Conservation (phyloP, 768 basidiomycete species). For the Russula virescens region DNA sequence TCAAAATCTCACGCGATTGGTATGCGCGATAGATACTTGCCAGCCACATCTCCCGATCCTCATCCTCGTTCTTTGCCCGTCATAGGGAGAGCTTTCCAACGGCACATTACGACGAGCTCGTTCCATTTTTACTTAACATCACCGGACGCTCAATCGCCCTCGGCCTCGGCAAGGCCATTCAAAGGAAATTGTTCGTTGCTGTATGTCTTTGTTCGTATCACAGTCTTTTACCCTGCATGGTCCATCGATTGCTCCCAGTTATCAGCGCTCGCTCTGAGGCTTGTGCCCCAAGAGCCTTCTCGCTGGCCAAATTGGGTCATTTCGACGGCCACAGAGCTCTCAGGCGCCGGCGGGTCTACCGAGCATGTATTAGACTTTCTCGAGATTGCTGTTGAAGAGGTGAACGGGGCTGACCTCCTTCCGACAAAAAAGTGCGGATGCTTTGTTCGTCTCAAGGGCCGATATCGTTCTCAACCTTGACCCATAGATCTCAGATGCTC, state of each 20-base stretch:
- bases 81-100: slow-evolving; percentile 68
- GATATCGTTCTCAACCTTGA: slow-evolving; percentile 7
- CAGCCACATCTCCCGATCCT: not conserved
- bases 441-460: not conserved
- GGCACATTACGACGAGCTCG: slow-evolving; percentile 51
- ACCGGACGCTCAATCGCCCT: slow-evolving; percentile 59
- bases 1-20: slow-evolving; percentile 94
- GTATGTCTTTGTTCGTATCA: slow-evolving; percentile 41
- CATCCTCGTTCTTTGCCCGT: not conserved
- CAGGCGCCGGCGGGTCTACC: slow-evolving; percentile 48
- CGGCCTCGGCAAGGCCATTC: slow-evolving; percentile 60
- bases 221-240: not conserved
- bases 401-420: slow-evolving; percentile 67
- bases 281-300: slow-evolving; percentile 52
- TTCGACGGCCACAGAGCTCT: slow-evolving; percentile 56
- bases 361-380: slow-evolving; percentile 70
- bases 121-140: slow-evolving; percentile 63
- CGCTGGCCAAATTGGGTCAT: slow-evolving; percentile 76
- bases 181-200: slow-evolving; percentile 83
- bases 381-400: slow-evolving; percentile 80
- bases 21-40: slow-evolving; percentile 31
- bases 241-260: slow-evolving; percentile 2
- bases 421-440: slow-evolving; percentile 62
- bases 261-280: slow-evolving; percentile 59
- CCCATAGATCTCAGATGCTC: slow-evolving; percentile 52